These are phyloP conservation scores for Aquilaria sinensis DNA, from an alignment of 345 rosid species.

Conservation along the genomic window DNA sequence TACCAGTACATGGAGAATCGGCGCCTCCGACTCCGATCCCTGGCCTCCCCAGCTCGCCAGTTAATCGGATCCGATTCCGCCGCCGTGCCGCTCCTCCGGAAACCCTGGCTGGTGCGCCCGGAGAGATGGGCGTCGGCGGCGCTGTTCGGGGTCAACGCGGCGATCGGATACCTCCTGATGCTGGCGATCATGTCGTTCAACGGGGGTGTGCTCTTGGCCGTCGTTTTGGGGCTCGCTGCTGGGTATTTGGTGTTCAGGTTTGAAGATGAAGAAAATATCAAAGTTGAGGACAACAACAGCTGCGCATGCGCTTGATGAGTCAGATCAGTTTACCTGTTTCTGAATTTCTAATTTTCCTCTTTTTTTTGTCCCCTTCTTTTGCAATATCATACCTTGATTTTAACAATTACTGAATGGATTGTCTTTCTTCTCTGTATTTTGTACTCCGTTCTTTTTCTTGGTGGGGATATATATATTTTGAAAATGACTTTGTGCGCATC, in stretches of 20 bases:
- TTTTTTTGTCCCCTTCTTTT: neutral
- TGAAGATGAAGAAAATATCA: conserved; percentile 22
- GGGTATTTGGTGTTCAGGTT: conserved; percentile 57
- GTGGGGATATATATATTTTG: no score
- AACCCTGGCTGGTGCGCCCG: conserved; percentile 10
- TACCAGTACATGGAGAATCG: conserved; percentile 66
- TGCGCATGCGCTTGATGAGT: conserved; percentile 58
- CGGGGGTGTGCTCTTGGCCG: conserved; percentile 72
- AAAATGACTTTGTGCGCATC: no score
- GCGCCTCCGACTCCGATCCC: conserved; percentile 39
- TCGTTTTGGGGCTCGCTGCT: conserved; percentile 52
- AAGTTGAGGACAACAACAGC: conserved; percentile 27
- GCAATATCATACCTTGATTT: neutral
- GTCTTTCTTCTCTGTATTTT: neutral
- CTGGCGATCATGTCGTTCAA: conserved; percentile 84
- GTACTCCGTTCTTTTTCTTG: neutral
- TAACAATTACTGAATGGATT: neutral
- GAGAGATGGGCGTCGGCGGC: conserved; percentile 33
- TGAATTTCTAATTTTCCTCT: neutral
- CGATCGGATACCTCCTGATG: conserved; percentile 74
- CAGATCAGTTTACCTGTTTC: neutral
- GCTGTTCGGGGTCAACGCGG: conserved; percentile 62
- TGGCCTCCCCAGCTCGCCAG: conserved; percentile 14
- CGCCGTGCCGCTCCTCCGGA: conserved; percentile 30
- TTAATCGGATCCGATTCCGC: conserved; percentile 8